A percentile compares a stretch with the other conserved stretches of the same genome.
These are phyloP conservation scores for Fusarium torulosum DNA, from an alignment of 2,329 filamentous ascomycete genomes.

Conservation along the genomic window DNA sequence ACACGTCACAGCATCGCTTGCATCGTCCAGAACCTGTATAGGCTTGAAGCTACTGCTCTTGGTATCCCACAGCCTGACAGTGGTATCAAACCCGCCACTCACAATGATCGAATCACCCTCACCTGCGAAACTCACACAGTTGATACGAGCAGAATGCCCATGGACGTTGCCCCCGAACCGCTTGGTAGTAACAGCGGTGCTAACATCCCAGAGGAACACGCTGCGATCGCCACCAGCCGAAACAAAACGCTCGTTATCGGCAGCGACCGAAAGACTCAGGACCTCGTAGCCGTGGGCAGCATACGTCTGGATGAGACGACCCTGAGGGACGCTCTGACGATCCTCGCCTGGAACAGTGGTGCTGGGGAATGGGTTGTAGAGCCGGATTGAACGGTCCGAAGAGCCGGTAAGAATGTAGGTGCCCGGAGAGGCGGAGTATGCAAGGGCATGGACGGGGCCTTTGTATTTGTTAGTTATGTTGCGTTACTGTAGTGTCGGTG, in stretches of 20 bases:
- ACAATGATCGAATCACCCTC: slow-evolving; percentile 79
- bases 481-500: not conserved
- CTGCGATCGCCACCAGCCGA: slow-evolving; percentile 90
- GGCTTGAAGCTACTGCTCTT: slow-evolving; percentile 68
- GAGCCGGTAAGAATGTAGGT: slow-evolving; percentile 88
- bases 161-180: slow-evolving; percentile 73
- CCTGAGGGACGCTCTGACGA: slow-evolving; percentile 56
- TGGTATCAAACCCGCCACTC: slow-evolving; percentile 80
- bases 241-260: slow-evolving; percentile 86
- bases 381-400: slow-evolving; percentile 84
- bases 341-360: slow-evolving; percentile 52
- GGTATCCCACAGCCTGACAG: slow-evolving; percentile 81
- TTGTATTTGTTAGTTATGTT: slow-evolving; percentile 17
- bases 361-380: slow-evolving; percentile 80
- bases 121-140: slow-evolving; percentile 83
- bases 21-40: slow-evolving; percentile 79
- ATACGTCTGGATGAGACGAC: slow-evolving; percentile 86
- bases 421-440: slow-evolving; percentile 78
- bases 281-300: slow-evolving; percentile 92
- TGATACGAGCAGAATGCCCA: slow-evolving; percentile 80
- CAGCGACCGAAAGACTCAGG: slow-evolving; percentile 79
- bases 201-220: slow-evolving; percentile 96
- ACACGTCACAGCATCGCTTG: slow-evolving; percentile 74
- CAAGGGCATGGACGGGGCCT: slow-evolving; percentile 79
- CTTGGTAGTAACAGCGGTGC: slow-evolving; percentile 79